Base-by-base conservation (phyloP, 768 basidiomycete genomes). In the Boletus rubropictus region DNA sequence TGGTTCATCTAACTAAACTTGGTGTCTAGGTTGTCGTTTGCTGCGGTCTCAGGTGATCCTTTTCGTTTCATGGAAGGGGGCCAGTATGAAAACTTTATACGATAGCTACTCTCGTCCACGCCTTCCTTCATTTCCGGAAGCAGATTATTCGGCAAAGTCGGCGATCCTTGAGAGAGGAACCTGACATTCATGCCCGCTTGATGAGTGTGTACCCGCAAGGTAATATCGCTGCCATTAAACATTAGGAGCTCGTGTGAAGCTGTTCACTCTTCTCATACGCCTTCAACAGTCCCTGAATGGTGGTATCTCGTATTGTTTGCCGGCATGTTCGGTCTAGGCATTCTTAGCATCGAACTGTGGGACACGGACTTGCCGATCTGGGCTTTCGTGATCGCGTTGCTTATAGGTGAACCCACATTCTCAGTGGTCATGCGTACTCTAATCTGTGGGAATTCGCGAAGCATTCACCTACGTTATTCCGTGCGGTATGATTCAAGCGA, bases 141-240 rank as follows among this genome's bases (percentile, higher is more conserved):
- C 85, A 87, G 63, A 86, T 91, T 48, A 81, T 81, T 74, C 71
- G 69, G 4, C 86, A 88, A 63, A 68, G 80, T 17, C 80, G 85
- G 39, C 76, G 81, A 44, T 74, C 86, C 4, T 75, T 86, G 63
- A 64, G 75, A 39, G 90, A 91, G 56, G 84, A 88, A 57, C 84
- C 86, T 0, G 89, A 92, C 68, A 79, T 92, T 50, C 89, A 92
- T 56, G 86, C 86, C 17, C 78, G 87, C 11, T 72, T 92, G 31
- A 92, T 92, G 90, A 71, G 76, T 11, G 67, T 69, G 40, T 93
- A 93, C 60, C 72, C 70, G 1, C 85, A 61, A 51, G 64, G 66
- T 67, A 52, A 33, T 5, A 14, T 40, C 7, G 3, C 14, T 21
- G n/a, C 10, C 3, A 14, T 33, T 3, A 9, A 33, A 8, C 3